Evolutionary conservation across 2,329 filamentous ascomycete species (phyloP), one percentile per base, ranked within the genome.

Genomic region (Pseudogymnoascus pannorum): DNA sequence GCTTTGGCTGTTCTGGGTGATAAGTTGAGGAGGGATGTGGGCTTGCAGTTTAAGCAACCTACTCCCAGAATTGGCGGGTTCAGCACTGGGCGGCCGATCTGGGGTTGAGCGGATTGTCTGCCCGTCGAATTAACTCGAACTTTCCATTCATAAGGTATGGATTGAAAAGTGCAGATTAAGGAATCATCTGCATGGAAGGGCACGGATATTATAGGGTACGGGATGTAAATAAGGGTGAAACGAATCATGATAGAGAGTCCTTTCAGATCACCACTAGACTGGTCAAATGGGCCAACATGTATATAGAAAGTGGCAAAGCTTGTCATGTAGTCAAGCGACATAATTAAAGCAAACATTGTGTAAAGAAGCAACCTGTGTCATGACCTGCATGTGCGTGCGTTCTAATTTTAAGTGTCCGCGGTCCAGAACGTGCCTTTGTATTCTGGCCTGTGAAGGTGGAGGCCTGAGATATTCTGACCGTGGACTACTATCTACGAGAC

Each of bases 1-100:
- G 80, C 81, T 4, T 70, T 87, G 48, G 72, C 76, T 61, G 81
- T 84, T 0, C 69, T 86, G 48, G 82, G 78, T 2, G 78, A 83
- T 63, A 73, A 83, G 11, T 72, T 86, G n/a, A 76, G 76, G 64
- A 73, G 73, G 38, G 78, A 82, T 63, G 74, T 75, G 5, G 82
- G 83, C 0, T 65, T 86, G 59, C 72, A 76, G 29, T 58, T 58
- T 58, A 35, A 35, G 18, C 54, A 36, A 16, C 54, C 54, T 22
- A 58, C 54, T 8, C 54, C 54, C 3, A 38, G 29, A 5, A 38
- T 58, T 7, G 35, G 54, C 8, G 31, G 35, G 6, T 35, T 35
- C 31, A 38, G 35, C 22, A 35, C 54, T 36, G 29, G 54, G 16
- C 31, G 54, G 35, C 54, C 54, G 3, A 5, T 58, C 7, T 58